Evolutionary conservation across 495 filamentous ascomycete genomes (phyloP).

Genomic region (Thozetella sp.): DNA sequence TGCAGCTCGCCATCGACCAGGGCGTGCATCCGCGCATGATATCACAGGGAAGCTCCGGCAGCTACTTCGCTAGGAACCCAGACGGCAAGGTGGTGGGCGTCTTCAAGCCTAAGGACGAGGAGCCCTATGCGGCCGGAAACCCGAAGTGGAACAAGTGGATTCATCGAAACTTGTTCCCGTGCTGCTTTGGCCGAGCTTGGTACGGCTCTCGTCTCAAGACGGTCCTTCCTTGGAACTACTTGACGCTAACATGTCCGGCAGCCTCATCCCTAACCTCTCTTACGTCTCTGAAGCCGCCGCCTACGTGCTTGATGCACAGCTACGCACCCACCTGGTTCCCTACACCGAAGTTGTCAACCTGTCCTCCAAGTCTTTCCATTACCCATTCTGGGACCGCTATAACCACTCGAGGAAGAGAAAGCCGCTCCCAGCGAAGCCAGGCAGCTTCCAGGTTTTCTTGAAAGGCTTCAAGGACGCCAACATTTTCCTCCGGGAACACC

Average conservation of each 20-base stretch:
- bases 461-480: slow-evolving; percentile 97
- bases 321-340: slow-evolving; percentile 90
- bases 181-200: slow-evolving; percentile 94
- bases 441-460: slow-evolving; percentile 96
- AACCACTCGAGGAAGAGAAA: slow-evolving; percentile 86
- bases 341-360: slow-evolving; percentile 95
- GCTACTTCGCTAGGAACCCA: slow-evolving; percentile 92
- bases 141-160: slow-evolving; percentile 98
- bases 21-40: slow-evolving; percentile 95
- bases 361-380: slow-evolving; percentile 96
- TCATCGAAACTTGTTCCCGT: slow-evolving; percentile 92
- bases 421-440: slow-evolving; percentile 85
- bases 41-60: slow-evolving; percentile 93
- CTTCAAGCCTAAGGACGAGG: slow-evolving; percentile 99
- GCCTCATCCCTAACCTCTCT: slow-evolving; percentile 96
- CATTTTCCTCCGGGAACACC: slow-evolving; percentile 89
- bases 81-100: slow-evolving; percentile 95
- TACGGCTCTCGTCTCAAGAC: slow-evolving; percentile 21
- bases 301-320: slow-evolving; percentile 87
- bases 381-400: slow-evolving; percentile 94
- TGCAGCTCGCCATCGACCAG: slow-evolving; percentile 84
- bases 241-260: slow-evolving; percentile 18
- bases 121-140: slow-evolving; percentile 90
- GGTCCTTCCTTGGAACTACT: background rate
- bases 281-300: slow-evolving; percentile 98